Evolutionary conservation across 2,329 filamentous ascomycete genomes (phyloP), one percentile per base, ranked within the genome.

Genomic region (Colletotrichum spaethianum): DNA sequence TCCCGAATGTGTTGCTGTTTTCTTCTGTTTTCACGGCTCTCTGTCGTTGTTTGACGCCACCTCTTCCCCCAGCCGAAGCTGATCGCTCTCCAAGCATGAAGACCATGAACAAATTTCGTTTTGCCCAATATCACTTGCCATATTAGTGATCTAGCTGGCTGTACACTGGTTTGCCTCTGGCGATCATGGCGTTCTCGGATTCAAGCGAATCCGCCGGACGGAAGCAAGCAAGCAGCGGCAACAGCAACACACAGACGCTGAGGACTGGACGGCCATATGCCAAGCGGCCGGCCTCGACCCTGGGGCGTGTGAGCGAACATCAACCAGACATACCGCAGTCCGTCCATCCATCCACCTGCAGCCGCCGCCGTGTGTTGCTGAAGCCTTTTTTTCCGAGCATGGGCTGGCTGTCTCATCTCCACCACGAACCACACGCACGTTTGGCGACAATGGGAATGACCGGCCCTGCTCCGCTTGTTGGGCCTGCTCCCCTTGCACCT

Each of bases 321-420:
- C 50, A 38, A 38, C 52, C 50, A 67, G 28, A 40, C 33, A 33
- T 67, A 31, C 63, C 57, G 56, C 57, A 16, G 48, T 63, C 48
- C 46, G 50, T 55, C 57, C 65, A 36, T 33, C 31, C 65, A 72
- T 63, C 23, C 59, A 69, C 69, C 69, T 72, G 69, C 69, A 72
- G 69, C 46, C 59, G 69, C 65, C 65, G 52, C 50, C 42, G 64
- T 63, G 44, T 33, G 36, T 44, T 60, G 68, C 42, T 71, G 69
- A 63, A 69, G 52, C 36, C 65, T 33, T 72, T 60, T 16, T 63
- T n/a, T 2, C 42, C 38, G 18, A 31, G 69, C 53, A 59, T 59
- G 59, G 50, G 65, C 46, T 69, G 59, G 65, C 38, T 72, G 69
- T 72, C 69, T 72, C 69, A 69, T 72, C 65, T 64, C 69, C 69